A percentile compares a stretch with the other conserved stretches of the same genome.
Conservation (phyloP, 164 flowering plant species). For the Kingdonia uniflora region DNA sequence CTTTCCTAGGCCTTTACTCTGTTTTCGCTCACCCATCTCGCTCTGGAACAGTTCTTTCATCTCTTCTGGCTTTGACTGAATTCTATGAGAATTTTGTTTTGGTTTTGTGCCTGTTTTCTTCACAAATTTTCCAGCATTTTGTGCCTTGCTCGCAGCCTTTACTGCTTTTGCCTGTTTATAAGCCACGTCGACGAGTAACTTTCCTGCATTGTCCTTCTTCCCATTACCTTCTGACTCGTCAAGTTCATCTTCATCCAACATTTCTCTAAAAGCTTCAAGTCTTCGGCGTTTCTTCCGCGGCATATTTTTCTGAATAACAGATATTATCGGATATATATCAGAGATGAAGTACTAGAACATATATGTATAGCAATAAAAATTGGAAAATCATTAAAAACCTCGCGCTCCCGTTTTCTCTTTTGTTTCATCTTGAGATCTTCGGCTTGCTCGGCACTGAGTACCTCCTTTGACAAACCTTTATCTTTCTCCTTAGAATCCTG, state of each 20-base stretch:
- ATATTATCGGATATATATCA: neutral
- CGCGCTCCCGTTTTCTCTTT: constrained; percentile 72
- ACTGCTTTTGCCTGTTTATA: constrained; percentile 74
- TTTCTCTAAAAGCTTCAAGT: constrained; percentile 82
- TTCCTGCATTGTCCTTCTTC: constrained; percentile 46
- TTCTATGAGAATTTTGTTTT: constrained; percentile 28
- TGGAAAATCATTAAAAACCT: constrained; percentile 34
- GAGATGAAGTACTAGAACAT: neutral
- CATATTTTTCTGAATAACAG: constrained; percentile 51
- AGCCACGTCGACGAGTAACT: constrained; percentile 65
- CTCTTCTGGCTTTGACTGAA: constrained; percentile 60
- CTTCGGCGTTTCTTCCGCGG: constrained; percentile 85
- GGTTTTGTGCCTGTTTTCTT: constrained; percentile 25
- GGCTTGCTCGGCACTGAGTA: constrained; percentile 78
- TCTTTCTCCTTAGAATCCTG: constrained; percentile 40
- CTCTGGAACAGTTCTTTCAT: constrained; percentile 66
- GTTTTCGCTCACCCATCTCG: constrained; percentile 72
- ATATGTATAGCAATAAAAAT: neutral
- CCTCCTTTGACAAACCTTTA: constrained; percentile 31
- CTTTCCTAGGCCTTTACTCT: constrained; percentile 28
- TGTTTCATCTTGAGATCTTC: constrained; percentile 80
- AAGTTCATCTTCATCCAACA: constrained; percentile 46
- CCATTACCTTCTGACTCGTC: constrained; percentile 25
- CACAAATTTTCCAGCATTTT: constrained; percentile 49
- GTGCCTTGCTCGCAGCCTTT: constrained; percentile 62